Evolutionary conservation across 139 green algal species (phyloP).

Genomic region (Eudorina sp.): DNA sequence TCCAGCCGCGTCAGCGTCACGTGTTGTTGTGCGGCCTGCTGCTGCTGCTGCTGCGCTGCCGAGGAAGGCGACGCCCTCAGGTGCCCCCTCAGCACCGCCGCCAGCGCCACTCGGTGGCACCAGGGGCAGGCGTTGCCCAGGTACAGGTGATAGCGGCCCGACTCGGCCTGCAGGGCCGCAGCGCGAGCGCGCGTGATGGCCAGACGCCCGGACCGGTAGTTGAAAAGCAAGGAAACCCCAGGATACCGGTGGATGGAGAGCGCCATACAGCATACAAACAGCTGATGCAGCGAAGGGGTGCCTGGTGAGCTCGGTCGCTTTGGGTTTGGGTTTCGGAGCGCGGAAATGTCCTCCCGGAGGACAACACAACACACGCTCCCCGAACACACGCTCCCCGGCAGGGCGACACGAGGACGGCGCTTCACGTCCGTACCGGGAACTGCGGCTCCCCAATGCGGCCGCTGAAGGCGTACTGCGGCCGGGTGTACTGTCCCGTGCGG

Average conservation of each 20-base stretch:
- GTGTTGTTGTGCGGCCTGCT: constrained; percentile 8
- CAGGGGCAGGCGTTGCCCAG: constrained; percentile 97
- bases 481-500: constrained; percentile 78
- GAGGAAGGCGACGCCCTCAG: neutral
- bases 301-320: too few species aligned
- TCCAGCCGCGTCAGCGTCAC: constrained; percentile 44
- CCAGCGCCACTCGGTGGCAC: constrained; percentile 92
- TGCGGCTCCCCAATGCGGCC: constrained; percentile 64
- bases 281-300: too few species aligned
- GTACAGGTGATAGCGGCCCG: constrained; percentile 87
- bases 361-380: too few species aligned
- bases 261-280: too few species aligned
- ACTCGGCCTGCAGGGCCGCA: constrained; percentile 62
- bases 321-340: too few species aligned
- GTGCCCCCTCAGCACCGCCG: constrained; percentile 76
- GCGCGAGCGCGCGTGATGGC: too few species aligned
- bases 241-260: too few species aligned
- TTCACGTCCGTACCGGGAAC: constrained; percentile 68
- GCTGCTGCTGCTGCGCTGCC: neutral
- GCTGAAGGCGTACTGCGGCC: constrained; percentile 83
- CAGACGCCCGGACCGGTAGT: too few species aligned
- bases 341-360: too few species aligned
- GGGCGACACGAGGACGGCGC: neutral
- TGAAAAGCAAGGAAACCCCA: too few species aligned
- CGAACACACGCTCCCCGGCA: neutral